phyloP scores from a whole-genome alignment of 208 protist genomes.

The Wallacemonas rigidus region DNA sequence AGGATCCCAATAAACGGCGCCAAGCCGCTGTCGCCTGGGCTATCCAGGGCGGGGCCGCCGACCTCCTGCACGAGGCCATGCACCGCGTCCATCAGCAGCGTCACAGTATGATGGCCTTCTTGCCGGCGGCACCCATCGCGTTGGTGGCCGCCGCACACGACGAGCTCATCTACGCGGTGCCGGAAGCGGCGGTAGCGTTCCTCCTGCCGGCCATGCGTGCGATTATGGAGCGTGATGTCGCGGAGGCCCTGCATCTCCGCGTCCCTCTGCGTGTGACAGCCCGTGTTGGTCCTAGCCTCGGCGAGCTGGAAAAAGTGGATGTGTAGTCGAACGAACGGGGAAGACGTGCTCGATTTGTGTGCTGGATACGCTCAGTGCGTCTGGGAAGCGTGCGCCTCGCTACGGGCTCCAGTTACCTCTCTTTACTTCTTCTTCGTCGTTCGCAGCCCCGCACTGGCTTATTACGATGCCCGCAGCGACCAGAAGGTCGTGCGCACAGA shows the following conservation, averaged over 20 bases:
- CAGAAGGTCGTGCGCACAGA: not conserved
- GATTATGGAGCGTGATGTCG: constrained; percentile 55
- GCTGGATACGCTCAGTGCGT: not conserved
- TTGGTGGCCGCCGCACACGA: constrained; percentile 81
- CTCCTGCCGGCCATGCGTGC: constrained; percentile 50
- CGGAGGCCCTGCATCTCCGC: constrained; percentile 27
- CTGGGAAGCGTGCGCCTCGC: too few species aligned
- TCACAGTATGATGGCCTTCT: constrained; percentile 53
- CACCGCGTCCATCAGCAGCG: constrained; percentile 54
- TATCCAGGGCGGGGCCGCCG: constrained; percentile 85
- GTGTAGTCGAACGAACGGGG: not conserved
- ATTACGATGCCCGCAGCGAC: too few species aligned
- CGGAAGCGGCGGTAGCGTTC: constrained; percentile 26
- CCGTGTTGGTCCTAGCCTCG: constrained; percentile 50
- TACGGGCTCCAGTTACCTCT: too few species aligned
- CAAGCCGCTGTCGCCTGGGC: constrained; percentile 69
- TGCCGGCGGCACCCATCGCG: constrained; percentile 53
- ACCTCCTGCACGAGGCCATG: constrained; percentile 86
- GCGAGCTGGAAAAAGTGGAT: constrained; percentile 35
- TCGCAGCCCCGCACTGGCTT: too few species aligned
- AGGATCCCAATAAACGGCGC: constrained; percentile 52
- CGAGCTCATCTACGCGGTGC: constrained; percentile 82
- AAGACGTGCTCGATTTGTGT: not conserved
- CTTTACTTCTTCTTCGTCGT: too few species aligned
- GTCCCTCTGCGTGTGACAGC: constrained; percentile 74